Conservation (phyloP, 1,284 basidiomycete genomes). For the Apiotrichum gamsii region DNA sequence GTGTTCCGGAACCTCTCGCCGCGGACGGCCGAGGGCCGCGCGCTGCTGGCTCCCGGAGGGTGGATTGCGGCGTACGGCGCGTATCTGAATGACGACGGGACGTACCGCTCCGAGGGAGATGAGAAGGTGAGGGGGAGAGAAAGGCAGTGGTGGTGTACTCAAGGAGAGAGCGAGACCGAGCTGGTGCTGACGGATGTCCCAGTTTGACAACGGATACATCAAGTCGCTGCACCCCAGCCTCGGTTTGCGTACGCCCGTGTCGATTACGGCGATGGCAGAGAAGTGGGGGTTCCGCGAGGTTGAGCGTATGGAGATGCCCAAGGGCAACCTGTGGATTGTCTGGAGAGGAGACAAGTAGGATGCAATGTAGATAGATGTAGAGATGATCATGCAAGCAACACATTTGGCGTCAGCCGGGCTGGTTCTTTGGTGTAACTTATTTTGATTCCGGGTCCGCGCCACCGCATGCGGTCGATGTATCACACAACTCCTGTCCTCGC, state of each 20-base stretch:
- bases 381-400: no score
- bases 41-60: slow-evolving; percentile 13
- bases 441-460: no score
- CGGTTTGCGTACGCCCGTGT: slow-evolving; percentile 27
- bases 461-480: no score
- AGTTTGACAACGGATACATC: slow-evolving; percentile 36
- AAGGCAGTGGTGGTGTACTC: not conserved
- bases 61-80: slow-evolving; percentile 38
- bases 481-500: no score
- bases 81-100: slow-evolving; percentile 33
- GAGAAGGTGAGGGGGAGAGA: slow-evolving; percentile 26
- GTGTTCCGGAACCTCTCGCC: slow-evolving; percentile 34
- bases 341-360: slow-evolving; percentile 21
- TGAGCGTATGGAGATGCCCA: slow-evolving; percentile 27
- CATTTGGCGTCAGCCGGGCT: no score
- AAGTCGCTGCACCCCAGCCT: slow-evolving; percentile 21
- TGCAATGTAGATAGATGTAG: no score
- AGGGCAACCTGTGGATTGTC: slow-evolving; percentile 39
- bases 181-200: not conserved
- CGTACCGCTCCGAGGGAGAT: slow-evolving; percentile 28
- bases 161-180: not conserved
- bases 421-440: no score
- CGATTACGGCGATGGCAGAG: slow-evolving; percentile 23
- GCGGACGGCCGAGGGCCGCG: not conserved
- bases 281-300: slow-evolving; percentile 33